Evolutionary conservation across 2,329 filamentous ascomycete species (phyloP).

Genomic region (Onygena corvina): DNA sequence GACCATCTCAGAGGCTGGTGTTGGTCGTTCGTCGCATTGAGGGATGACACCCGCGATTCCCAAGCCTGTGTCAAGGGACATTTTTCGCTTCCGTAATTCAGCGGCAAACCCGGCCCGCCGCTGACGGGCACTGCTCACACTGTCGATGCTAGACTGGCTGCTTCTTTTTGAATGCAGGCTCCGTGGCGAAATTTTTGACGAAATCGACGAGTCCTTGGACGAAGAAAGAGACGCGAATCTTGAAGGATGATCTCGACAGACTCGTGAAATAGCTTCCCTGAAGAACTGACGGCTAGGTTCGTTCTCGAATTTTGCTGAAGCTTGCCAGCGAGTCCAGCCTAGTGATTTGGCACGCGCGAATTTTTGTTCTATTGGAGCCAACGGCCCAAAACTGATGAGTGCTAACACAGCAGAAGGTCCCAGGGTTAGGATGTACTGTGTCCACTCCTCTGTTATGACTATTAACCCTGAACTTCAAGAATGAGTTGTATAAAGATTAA

Average conservation of each 20-base stretch:
- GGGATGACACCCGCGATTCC: not conserved
- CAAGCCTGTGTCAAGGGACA: not conserved
- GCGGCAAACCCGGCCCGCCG: constrained; percentile 25
- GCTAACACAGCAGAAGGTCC: constrained; percentile 46
- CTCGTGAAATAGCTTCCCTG: constrained; percentile 47
- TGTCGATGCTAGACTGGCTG: constrained; percentile 8
- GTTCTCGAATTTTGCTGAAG: constrained; percentile 29
- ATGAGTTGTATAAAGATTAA: constrained; percentile 6
- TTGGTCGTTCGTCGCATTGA: constrained; percentile 27
- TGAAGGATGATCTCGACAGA: constrained; percentile 28
- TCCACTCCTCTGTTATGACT: constrained; percentile 45
- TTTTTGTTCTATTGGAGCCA: constrained; percentile 31
- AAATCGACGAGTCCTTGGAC: not conserved
- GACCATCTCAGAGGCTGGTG: constrained; percentile 30
- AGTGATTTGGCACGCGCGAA: constrained; percentile 43
- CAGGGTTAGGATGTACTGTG: constrained; percentile 46
- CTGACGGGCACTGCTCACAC: constrained; percentile 12
- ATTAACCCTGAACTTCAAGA: not conserved
- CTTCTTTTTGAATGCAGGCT: not conserved
- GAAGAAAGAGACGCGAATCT: not conserved
- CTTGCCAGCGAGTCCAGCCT: constrained; percentile 47
- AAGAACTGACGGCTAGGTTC: constrained; percentile 46
- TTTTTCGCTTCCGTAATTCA: constrained; percentile 24
- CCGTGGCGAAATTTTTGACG: not conserved
- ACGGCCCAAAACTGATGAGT: constrained; percentile 35